Base-by-base conservation (phyloP, 345 rosid genomes). In the Gossypium australe region DNA sequence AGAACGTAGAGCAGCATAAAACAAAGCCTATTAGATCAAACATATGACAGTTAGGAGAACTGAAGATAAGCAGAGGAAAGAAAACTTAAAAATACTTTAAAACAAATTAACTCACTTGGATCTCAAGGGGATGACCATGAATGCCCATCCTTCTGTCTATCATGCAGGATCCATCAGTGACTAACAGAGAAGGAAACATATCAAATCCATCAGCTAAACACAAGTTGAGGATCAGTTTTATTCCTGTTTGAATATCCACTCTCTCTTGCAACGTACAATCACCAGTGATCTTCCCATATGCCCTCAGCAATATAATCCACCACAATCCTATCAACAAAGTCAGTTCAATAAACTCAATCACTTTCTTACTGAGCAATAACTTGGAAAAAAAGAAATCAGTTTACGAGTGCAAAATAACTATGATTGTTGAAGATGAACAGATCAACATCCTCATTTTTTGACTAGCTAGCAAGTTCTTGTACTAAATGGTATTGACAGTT, bases 91-190 rank as follows among this genome's bases (percentile, higher is more conserved):
- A 45, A 58, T 45, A 38, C 14, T 14, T 12, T 12, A 10, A 51
- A 55, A 16, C 17, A 12, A 49, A 57, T 70, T 56, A 70, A 85
- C 85, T 75, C 82, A 92, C 97, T 80, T 92, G 97, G 76, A 92
- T 92, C 84, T 92, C 97, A 49, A 92, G 97, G 57, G 97, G 97
- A 78, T 92, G 97, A 59, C 97, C 97, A 79, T 89, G 93, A 61
- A 90, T 90, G 58, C 94, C 97, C 97, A 92, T 87, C 71, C 97
- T 85, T 61, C 97, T 85, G 68, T 92, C 97, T 77, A 90, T 90
- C 97, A 92, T 92, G 86, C 97, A 92, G 78, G 97, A 92, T 34
- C 41, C 41, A 34, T 34, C 41, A 34, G 41, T 34, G 41, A 34
- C 41, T 34, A 34, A 34, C 41, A 34, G 41, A 34, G 41, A 34